Evolutionary conservation across 495 filamentous ascomycete genomes (phyloP), one percentile per base, ranked within the genome.

Genomic region (Penicillium cataractarum): DNA sequence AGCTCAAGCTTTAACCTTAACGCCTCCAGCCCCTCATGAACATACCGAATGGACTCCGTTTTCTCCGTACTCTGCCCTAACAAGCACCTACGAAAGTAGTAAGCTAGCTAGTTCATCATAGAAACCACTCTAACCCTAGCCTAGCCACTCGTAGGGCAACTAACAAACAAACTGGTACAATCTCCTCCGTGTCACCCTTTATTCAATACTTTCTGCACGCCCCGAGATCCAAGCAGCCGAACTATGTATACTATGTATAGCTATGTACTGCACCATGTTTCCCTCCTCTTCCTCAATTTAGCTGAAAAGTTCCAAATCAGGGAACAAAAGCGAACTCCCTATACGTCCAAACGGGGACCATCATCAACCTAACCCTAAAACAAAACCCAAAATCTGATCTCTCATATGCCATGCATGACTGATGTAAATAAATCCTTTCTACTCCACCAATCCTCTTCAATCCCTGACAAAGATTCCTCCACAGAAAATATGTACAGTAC

Each of bases 401-500:
- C 61, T 72, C 70, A 72, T 68, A 70, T 72, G 65, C 60, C 29
- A 54, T 54, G 51, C 29, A 69, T 66, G 65, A 35, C 63, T 50
- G 40, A 55, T 55, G n/a, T n/a, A n/a, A 33, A 33, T 31, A 31
- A 19, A 32, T 17, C 17, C 17, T 22, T 32, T 55, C 8, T 9
- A 40, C 54, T 63, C 60, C 54, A 59, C 54, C 26, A 3, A 7
- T 7, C 29, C 29, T 31, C 29, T n/a, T n/a, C 29, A 26, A 50
- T 58, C 46, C 57, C 53, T 65, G 54, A 64, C 60, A 55, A n/a
- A 48, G 60, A 66, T 66, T 61, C 57, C 32, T n/a, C 57, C 40
- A 46, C 29, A 7, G 15, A 39, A 65, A 68, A 64, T 64, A 69
- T 64, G 64, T 66, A 58, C 55, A 60, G n/a, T n/a, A n/a, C 35